Base-by-base conservation (phyloP, 2,329 filamentous ascomycete genomes). In the Rhinocladiella mackenziei region DNA sequence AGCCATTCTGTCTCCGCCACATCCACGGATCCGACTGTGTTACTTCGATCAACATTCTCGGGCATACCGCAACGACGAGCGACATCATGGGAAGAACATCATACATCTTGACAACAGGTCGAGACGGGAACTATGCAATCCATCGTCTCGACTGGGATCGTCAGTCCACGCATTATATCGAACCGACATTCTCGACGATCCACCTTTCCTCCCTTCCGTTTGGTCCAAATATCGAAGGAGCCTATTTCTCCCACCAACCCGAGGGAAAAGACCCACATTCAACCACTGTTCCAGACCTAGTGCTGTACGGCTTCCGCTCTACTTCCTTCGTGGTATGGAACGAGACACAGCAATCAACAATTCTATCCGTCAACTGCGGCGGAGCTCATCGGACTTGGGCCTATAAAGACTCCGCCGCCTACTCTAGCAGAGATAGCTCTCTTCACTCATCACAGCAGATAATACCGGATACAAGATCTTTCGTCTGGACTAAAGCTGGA, bases 251-350 rank as follows among this genome's bases (percentile, higher is more conserved):
- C 1, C 63, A 63, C 0, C 62, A 70, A n/a, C n/a, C n/a, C n/a
- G n/a, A n/a, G n/a, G n/a, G 1, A 20, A 13, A 22, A 35, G 10
- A 11, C 25, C 28, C n/a, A 8, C 35, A n/a, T 17, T 18, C 11
- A 11, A 29, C 10, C 8, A 10, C 14, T 18, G 10, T 37, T 25
- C 14, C 23, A 11, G 73, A 85, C 34, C 68, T 95, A 1, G 69
- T 89, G 19, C 68, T 94, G 9, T 86, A 83, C 61, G 91, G 91
- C 2, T 97, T 96, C 66, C 80, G 78, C 43, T 81, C 84, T 60
- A 87, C 81, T 50, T 72, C 80, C 34, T 94, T 97, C 59, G 71
- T 94, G 9, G 75, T 91, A 7, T 92, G 86, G 78, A 86, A 95
- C 61, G 81, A 86, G 60, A 81, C 78, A 0, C 70, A 70, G 1